Conservation (phyloP, 176 grass and related monocot species). For the Carex cristatella region DNA sequence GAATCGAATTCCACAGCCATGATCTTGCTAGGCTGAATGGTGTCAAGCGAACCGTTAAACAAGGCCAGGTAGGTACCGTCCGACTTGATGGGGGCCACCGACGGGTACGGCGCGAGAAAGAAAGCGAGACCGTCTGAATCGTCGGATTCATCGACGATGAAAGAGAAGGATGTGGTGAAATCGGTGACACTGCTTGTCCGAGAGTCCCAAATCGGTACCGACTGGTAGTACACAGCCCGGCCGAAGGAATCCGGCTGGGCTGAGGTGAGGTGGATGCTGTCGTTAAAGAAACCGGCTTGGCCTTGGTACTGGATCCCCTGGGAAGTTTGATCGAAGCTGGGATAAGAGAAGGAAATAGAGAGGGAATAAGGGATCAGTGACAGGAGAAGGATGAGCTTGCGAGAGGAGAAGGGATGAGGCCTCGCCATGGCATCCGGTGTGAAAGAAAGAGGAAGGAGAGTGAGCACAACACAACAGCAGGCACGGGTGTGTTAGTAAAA, state of each 20-base stretch:
- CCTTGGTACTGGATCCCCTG: conserved; percentile 21
- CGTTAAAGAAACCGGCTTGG: conserved; percentile 15
- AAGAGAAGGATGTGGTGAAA: conserved; percentile 25
- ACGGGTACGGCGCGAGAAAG: conserved; percentile 23
- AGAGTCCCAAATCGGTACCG: conserved; percentile 19
- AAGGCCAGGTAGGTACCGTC: conserved; percentile 22
- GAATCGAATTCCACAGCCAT: conserved; percentile 24
- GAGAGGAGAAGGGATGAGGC: background rate
- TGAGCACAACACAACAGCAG: background rate
- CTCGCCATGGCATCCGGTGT: background rate
- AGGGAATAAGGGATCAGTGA: background rate
- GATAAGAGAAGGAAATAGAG: conserved; percentile 22
- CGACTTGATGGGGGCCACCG: background rate
- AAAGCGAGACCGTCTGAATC: conserved; percentile 17
- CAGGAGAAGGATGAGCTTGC: background rate
- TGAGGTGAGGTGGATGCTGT: conserved; percentile 25
- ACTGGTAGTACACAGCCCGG: conserved; percentile 18
- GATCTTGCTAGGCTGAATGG: conserved; percentile 17
- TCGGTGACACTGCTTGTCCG: conserved; percentile 3
- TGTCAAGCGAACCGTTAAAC: conserved; percentile 13
- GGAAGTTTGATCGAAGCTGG: conserved; percentile 15
- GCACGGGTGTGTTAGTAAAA: background rate
- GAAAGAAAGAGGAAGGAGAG: background rate
- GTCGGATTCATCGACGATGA: conserved; percentile 21
- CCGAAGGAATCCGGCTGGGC: background rate